These are phyloP conservation scores for Iberis pinnata DNA, from an alignment of 345 rosid genomes.

Conservation along the genomic window DNA sequence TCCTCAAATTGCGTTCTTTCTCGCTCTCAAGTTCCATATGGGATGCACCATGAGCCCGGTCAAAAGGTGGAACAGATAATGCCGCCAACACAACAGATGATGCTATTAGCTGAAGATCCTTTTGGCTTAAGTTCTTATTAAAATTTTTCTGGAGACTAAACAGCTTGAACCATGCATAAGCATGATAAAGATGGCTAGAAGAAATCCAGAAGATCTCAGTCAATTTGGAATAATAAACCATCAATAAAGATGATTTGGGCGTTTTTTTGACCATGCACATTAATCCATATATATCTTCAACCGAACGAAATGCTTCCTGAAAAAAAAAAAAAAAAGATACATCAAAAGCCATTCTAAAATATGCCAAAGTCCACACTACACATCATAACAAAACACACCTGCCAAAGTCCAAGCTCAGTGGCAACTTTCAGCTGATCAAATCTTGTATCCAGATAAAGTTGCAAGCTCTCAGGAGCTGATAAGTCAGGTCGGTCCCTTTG, in stretches of 20 bases:
- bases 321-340: conserved; percentile 18
- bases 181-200: conserved; percentile 87
- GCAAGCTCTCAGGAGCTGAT: conserved; percentile 88
- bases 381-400: conserved; percentile 40
- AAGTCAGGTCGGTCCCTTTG: conserved; percentile 99
- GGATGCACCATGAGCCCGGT: conserved; percentile 54
- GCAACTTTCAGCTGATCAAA: conserved; percentile 97
- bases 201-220: conserved; percentile 95
- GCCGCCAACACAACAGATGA: conserved; percentile 96
- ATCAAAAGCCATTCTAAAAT: not conserved
- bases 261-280: conserved; percentile 97
- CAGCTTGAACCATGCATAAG: conserved; percentile 95
- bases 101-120: conserved; percentile 85
- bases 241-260: conserved; percentile 86
- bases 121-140: conserved; percentile 91
- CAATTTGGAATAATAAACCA: conserved; percentile 88
- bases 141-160: conserved; percentile 90
- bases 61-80: conserved; percentile 72
- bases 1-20: conserved; percentile 84
- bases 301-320: conserved; percentile 96
- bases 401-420: conserved; percentile 93
- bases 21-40: conserved; percentile 85
- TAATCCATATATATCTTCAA: conserved; percentile 90
- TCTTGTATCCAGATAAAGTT: conserved; percentile 88
- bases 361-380: not conserved